These are phyloP conservation scores for Teratosphaeria zuluensis DNA, from an alignment of 2,329 filamentous ascomycete species.

Conservation along the genomic window DNA sequence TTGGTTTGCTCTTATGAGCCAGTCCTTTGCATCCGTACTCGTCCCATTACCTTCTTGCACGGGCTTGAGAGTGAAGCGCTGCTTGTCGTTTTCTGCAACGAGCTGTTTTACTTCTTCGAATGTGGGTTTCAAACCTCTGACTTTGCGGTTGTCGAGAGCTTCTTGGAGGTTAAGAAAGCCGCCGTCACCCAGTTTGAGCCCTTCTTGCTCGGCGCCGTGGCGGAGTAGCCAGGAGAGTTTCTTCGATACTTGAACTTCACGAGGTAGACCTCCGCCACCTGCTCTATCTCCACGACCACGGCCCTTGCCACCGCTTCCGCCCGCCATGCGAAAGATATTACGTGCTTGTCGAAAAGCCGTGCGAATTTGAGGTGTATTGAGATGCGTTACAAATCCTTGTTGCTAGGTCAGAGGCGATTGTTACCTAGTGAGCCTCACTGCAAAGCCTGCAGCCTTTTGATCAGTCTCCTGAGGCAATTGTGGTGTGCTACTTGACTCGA, in stretches of 20 bases:
- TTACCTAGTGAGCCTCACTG: not conserved
- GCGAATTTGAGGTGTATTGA: no score
- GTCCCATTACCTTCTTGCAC: constrained; percentile 21
- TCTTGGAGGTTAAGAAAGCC: constrained; percentile 53
- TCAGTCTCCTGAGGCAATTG: not conserved
- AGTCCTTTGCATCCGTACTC: constrained; percentile 43
- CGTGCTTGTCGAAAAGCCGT: not conserved
- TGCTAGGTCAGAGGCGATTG: not conserved
- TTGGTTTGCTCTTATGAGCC: constrained; percentile 89
- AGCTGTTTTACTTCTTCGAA: constrained; percentile 62
- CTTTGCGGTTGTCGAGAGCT: constrained; percentile 47
- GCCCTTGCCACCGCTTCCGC: not conserved
- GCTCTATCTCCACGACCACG: not conserved
- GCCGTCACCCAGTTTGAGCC: constrained; percentile 46
- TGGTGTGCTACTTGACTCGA: not conserved
- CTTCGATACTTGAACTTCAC: constrained; percentile 24
- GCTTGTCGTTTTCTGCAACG: constrained; percentile 73
- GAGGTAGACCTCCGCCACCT: constrained; percentile 7
- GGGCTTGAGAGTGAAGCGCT: constrained; percentile 73
- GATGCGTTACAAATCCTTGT: not conserved
- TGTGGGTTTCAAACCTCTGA: constrained; percentile 63
- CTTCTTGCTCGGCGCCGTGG: constrained; percentile 52
- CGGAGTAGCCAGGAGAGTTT: constrained; percentile 43
- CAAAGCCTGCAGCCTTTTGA: not conserved
- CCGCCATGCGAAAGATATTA: not conserved